Evolutionary conservation across 148 eudicot genomes (phyloP).

Genomic region (Dianthus caryophyllus): DNA sequence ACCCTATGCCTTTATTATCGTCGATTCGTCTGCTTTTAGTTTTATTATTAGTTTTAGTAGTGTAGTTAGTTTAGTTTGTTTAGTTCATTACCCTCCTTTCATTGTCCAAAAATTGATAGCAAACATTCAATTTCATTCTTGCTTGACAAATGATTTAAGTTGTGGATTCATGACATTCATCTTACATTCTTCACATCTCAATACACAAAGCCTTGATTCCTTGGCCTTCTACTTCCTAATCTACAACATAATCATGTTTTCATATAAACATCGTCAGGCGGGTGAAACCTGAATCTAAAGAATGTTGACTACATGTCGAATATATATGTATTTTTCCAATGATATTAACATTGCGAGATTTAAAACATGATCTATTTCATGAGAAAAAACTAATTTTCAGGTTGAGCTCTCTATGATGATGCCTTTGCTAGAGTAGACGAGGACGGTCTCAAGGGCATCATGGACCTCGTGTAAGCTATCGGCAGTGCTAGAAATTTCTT

Average conservation of each 20-base stretch:
- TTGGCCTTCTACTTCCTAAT: background rate
- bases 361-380: slow-evolving; percentile 15
- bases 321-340: slow-evolving; percentile 19
- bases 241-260: slow-evolving; percentile 8
- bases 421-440: slow-evolving; percentile 39
- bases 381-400: background rate
- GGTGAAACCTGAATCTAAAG: slow-evolving; percentile 16
- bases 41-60: no score
- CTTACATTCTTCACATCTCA: background rate
- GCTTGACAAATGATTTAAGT: no score
- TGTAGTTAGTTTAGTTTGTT: no score
- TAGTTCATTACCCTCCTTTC: no score
- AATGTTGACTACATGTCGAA: slow-evolving; percentile 22
- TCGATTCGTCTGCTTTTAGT: no score
- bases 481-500: slow-evolving; percentile 85
- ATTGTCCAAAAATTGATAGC: no score
- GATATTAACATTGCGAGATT: slow-evolving; percentile 19
- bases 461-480: slow-evolving; percentile 61
- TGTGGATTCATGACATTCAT: no score
- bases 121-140: no score
- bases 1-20: no score
- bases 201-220: background rate
- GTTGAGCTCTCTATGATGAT: slow-evolving; percentile 24
- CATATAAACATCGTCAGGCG: background rate
- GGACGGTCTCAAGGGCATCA: slow-evolving; percentile 45